These are phyloP conservation scores for Fusarium fujikuroi DNA, from an alignment of 2,329 filamentous ascomycete species.

Conservation along the genomic window DNA sequence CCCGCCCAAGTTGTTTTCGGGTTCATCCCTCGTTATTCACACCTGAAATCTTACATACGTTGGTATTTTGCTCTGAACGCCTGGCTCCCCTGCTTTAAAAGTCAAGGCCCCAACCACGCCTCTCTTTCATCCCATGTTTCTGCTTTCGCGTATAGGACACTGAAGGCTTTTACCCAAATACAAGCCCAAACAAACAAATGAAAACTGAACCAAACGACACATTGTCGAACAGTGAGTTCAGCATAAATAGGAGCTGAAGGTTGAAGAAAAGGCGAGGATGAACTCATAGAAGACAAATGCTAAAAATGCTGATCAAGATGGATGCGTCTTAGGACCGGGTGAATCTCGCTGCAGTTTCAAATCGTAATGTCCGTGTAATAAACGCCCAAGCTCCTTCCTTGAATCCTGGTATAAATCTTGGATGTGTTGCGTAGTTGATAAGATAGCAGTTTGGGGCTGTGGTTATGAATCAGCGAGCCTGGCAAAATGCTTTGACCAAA, in stretches of 20 bases:
- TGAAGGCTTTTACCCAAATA: conserved; percentile 31
- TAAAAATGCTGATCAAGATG: conserved; percentile 27
- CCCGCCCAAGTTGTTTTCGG: conserved; percentile 15
- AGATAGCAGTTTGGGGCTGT: conserved; percentile 20
- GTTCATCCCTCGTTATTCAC: conserved; percentile 19
- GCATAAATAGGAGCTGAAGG: conserved; percentile 23
- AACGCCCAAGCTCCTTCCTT: conserved; percentile 40
- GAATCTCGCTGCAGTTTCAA: conserved; percentile 28
- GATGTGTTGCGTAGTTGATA: conserved; percentile 39
- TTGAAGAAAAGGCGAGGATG: conserved; percentile 9
- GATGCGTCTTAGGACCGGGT: conserved; percentile 20
- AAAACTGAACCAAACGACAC: conserved; percentile 30
- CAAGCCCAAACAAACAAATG: conserved; percentile 37
- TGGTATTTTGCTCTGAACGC: conserved; percentile 47
- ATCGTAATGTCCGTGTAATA: conserved; percentile 36
- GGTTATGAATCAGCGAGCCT: conserved; percentile 65
- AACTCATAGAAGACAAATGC: conserved; percentile 28
- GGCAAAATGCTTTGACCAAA: conserved; percentile 99
- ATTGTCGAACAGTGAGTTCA: conserved; percentile 25
- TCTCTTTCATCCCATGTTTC: conserved; percentile 11
- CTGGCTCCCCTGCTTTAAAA: conserved; percentile 36
- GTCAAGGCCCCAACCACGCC: conserved; percentile 18
- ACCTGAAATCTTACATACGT: conserved; percentile 45
- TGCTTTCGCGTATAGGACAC: conserved; percentile 20
- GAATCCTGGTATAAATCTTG: conserved; percentile 41